Percentiles rank a stretch among this genome's conserved stretches.
phyloP scores from a whole-genome alignment of 106 monocot species.

The Phalaenopsis equestris region DNA sequence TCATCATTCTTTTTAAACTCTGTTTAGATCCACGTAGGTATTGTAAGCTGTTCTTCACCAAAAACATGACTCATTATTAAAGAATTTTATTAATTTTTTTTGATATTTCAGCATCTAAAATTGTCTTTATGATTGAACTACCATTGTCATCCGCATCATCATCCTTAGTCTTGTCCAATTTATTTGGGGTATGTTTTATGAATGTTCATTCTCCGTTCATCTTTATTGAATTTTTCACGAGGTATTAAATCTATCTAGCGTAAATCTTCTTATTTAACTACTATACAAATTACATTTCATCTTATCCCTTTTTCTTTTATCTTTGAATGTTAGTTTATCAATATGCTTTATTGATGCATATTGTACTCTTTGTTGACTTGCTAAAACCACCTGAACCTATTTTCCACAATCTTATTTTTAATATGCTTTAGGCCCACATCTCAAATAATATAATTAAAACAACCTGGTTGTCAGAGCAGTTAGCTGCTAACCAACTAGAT shows the following conservation, averaged over 20 bases:
- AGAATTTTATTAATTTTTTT: neutral
- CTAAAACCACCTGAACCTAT: too few relatives aligned
- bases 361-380: too few relatives aligned
- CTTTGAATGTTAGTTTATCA: neutral
- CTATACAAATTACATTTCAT: neutral
- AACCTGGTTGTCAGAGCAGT: too few relatives aligned
- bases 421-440: too few relatives aligned
- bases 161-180: neutral
- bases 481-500: too few relatives aligned
- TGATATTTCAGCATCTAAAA: neutral
- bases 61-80: neutral
- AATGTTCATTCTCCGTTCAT: neutral
- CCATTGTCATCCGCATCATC: neutral
- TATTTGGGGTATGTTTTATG: neutral
- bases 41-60: neutral
- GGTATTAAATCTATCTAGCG: neutral
- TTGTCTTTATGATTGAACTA: neutral
- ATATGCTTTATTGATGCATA: neutral
- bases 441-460: too few relatives aligned
- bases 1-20: neutral
- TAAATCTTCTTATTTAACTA: neutral
- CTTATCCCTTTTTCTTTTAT: neutral
- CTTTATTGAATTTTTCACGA: neutral
- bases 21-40: neutral
- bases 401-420: too few relatives aligned